Percentiles rank a stretch among this genome's conserved stretches.
phyloP scores from a whole-genome alignment of 2,329 filamentous ascomycete genomes.

The Rutstroemia sp. region DNA sequence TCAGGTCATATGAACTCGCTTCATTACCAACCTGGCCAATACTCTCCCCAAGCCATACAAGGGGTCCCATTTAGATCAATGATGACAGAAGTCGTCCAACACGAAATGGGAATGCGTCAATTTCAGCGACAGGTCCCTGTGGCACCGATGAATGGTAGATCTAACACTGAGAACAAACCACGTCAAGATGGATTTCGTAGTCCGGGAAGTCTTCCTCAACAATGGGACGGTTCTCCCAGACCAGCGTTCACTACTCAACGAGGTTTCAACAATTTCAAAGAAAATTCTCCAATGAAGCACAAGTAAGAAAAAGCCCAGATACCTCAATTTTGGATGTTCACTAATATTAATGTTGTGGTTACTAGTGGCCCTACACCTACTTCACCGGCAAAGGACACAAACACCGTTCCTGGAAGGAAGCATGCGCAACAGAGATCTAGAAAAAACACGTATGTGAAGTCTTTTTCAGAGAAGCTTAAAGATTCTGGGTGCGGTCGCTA shows the following conservation, averaged over 20 bases:
- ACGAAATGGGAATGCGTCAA: constrained; percentile 1
- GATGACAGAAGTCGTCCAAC: constrained; percentile 5
- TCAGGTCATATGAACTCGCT: neutral
- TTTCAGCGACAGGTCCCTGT: constrained; percentile 4
- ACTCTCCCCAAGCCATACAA: neutral
- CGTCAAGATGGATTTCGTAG: no score
- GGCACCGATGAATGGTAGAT: neutral
- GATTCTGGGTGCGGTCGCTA: neutral
- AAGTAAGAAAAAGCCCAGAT: neutral
- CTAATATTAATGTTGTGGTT: neutral
- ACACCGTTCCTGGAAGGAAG: neutral
- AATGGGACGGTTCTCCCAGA: neutral
- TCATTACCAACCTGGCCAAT: neutral
- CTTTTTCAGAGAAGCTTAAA: neutral
- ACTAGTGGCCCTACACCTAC: neutral
- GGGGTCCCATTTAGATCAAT: neutral
- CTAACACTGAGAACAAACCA: neutral
- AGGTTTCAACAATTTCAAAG: neutral
- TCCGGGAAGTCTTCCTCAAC: neutral
- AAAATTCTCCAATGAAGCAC: constrained; percentile 4
- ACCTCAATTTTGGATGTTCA: neutral
- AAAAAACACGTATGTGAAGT: constrained; percentile 10
- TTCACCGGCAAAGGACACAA: neutral
- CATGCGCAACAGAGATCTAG: constrained; percentile 6
- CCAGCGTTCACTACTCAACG: neutral